Percentiles rank a stretch among this genome's conserved stretches.
phyloP scores from a whole-genome alignment of 352 stramenopile species.

The Globisporangium emineosum region DNA sequence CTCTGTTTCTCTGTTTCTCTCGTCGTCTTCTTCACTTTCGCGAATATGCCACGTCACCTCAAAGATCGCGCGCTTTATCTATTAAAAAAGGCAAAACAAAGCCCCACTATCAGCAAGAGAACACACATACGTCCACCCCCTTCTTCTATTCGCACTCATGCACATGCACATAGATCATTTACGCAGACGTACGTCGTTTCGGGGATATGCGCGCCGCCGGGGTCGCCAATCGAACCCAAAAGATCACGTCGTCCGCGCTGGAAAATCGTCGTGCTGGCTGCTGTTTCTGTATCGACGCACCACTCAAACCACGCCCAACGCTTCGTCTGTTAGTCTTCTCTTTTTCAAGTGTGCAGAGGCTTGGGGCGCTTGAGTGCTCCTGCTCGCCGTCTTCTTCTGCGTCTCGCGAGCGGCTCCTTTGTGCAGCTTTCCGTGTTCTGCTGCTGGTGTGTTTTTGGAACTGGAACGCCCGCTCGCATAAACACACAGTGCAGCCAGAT shows the following conservation, averaged over 20 bases:
- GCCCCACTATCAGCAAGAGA: not conserved
- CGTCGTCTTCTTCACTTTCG: not conserved
- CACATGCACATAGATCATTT: not conserved
- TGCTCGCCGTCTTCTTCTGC: not conserved
- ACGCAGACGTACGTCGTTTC: slow-evolving; percentile 1
- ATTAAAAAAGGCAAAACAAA: not conserved
- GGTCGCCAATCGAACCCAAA: slow-evolving; percentile 9
- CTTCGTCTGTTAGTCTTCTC: not conserved
- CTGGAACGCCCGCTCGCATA: not conserved
- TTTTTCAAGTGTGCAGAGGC: not conserved
- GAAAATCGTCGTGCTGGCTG: slow-evolving; percentile 7
- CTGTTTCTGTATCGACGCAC: not conserved
- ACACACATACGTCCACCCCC: not conserved
- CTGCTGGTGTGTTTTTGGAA: not conserved
- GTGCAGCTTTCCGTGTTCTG: not conserved
- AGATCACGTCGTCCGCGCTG: slow-evolving; percentile 7
- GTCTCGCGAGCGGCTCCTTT: not conserved
- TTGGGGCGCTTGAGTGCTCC: not conserved
- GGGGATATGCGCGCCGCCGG: not conserved
- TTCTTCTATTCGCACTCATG: not conserved
- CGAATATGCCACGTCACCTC: slow-evolving; percentile 4
- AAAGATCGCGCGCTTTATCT: slow-evolving; percentile 9
- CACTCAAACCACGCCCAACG: not conserved
- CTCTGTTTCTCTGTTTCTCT: not conserved
- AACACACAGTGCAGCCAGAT: not conserved